Percentiles rank a stretch among this genome's conserved stretches.
Conservation (phyloP, 2,329 filamentous ascomycete species). For the Zasmidium angulare region DNA sequence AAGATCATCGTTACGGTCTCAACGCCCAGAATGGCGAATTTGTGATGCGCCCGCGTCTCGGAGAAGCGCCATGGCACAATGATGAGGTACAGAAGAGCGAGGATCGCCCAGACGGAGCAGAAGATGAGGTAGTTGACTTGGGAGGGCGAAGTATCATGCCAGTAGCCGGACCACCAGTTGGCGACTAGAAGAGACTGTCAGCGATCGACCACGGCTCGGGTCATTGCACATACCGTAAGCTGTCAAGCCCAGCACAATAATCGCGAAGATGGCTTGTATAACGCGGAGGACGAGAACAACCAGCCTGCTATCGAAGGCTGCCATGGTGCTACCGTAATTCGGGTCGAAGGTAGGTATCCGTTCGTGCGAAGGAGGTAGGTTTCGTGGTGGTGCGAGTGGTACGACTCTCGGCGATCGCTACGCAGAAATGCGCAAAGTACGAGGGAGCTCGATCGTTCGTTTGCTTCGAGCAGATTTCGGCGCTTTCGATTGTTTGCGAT, state of each 20-base stretch:
- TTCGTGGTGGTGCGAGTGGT: neutral
- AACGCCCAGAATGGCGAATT: constrained; percentile 63
- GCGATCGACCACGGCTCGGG: neutral
- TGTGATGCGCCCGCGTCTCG: constrained; percentile 56
- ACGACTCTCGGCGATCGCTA: neutral
- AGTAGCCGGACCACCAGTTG: constrained; percentile 53
- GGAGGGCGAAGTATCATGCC: constrained; percentile 53
- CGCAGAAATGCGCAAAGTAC: neutral
- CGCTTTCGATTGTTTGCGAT: neutral
- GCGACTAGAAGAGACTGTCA: constrained; percentile 50
- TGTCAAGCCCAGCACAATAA: constrained; percentile 74
- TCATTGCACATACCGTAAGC: constrained; percentile 60
- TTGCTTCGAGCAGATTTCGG: too few relatives aligned
- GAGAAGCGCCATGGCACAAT: constrained; percentile 54
- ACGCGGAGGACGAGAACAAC: constrained; percentile 64
- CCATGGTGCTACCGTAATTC: neutral
- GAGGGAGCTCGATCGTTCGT: neutral
- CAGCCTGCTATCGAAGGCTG: constrained; percentile 9
- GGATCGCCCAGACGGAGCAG: constrained; percentile 71
- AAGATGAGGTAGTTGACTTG: constrained; percentile 78
- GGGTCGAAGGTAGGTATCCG: neutral
- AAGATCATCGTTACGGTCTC: constrained; percentile 77
- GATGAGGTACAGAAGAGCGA: constrained; percentile 68
- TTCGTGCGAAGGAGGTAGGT: neutral
- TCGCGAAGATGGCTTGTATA: constrained; percentile 65